These are phyloP conservation scores for Amanita exitialis DNA, from an alignment of 768 basidiomycete species.

Conservation along the genomic window DNA sequence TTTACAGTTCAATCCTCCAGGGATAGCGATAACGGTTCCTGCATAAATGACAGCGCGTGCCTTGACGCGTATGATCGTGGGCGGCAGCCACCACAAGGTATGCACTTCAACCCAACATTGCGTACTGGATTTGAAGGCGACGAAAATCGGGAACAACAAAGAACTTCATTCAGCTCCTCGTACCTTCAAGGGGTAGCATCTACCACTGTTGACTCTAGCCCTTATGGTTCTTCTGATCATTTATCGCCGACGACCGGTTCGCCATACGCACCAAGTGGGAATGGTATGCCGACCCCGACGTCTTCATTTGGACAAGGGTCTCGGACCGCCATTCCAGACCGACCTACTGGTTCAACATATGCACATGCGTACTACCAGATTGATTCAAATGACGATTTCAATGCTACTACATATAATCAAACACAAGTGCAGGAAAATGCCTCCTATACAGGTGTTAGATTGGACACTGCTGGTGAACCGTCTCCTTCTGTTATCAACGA, in stretches of 20 bases:
- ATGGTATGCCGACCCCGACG: neutral
- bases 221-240: neutral
- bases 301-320: neutral
- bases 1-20: neutral
- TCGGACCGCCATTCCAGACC: neutral
- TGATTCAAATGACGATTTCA: neutral
- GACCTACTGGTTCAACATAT: neutral
- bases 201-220: neutral
- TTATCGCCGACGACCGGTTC: neutral
- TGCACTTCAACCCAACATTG: neutral
- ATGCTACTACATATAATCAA: neutral
- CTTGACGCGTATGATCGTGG: neutral
- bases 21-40: neutral
- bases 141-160: neutral
- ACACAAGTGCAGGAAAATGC: neutral
- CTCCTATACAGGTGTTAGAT: neutral
- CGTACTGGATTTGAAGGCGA: neutral
- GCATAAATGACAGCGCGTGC: neutral
- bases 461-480: slow-evolving; percentile 2
- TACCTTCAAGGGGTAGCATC: neutral
- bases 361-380: slow-evolving; percentile 3
- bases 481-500: neutral
- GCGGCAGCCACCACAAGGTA: neutral
- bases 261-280: slow-evolving; percentile 2
- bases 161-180: neutral